These are phyloP conservation scores for Durusdinium trenchii DNA, from an alignment of 73 alveolate species.

Conservation along the genomic window DNA sequence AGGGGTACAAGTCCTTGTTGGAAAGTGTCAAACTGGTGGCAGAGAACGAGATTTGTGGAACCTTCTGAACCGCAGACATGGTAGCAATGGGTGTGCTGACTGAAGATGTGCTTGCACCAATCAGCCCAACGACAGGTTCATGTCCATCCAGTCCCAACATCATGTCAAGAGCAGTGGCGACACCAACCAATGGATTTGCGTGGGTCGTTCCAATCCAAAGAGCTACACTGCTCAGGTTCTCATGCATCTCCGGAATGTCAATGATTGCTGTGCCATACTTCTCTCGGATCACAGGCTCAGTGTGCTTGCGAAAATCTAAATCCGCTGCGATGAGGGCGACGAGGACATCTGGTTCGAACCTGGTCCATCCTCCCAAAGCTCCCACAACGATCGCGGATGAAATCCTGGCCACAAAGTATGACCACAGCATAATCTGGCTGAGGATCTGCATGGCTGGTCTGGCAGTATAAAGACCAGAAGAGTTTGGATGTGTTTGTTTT, in stretches of 20 bases:
- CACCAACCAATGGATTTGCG: slow-evolving; percentile 9
- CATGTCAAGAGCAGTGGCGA: slow-evolving; percentile 59
- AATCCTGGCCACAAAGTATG: background rate
- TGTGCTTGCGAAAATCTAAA: slow-evolving; percentile 4
- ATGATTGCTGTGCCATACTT: slow-evolving; percentile 30
- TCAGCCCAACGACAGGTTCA: slow-evolving; percentile 35
- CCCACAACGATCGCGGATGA: background rate
- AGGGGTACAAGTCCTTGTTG: slow-evolving; percentile 72
- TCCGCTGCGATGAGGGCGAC: slow-evolving; percentile 30
- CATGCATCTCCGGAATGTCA: background rate
- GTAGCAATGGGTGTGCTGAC: slow-evolving; percentile 41
- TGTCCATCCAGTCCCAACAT: slow-evolving; percentile 13
- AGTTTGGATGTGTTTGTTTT: too few species aligned
- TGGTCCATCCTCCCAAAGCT: slow-evolving; percentile 30
- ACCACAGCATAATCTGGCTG: background rate
- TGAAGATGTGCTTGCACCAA: slow-evolving; percentile 21
- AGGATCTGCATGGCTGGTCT: too few species aligned
- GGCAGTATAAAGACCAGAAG: too few species aligned
- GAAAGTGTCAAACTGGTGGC: slow-evolving; percentile 23
- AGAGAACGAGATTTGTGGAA: slow-evolving; percentile 49
- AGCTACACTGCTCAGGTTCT: background rate
- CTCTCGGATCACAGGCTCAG: background rate
- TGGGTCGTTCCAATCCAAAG: slow-evolving; percentile 46
- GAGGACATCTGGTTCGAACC: slow-evolving; percentile 15
- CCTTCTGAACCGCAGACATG: background rate